Percentiles rank a stretch among this genome's conserved stretches.
Conservation (phyloP, 2,329 filamentous ascomycete species). For the Pseudofabraea citricarpa region DNA sequence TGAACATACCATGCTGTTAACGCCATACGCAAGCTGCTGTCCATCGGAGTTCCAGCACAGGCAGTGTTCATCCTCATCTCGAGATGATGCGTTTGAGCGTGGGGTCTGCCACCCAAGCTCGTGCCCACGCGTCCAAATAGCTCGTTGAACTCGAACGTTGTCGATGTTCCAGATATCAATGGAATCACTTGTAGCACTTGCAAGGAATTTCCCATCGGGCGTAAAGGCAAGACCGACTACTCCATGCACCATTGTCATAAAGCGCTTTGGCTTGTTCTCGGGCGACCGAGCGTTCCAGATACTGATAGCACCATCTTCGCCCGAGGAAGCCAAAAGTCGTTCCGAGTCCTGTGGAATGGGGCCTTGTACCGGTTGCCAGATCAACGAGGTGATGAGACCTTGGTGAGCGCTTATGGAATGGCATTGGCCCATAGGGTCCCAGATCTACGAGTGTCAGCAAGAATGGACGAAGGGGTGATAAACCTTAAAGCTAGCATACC, state of each 20-base stretch:
- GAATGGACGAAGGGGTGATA: conserved; percentile 1
- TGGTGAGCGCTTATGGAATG: conserved; percentile 55
- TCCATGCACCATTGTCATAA: conserved; percentile 54
- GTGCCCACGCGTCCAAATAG: conserved; percentile 51
- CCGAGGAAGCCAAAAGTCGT: conserved; percentile 51
- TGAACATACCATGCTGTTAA: conserved; percentile 54
- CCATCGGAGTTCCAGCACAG: conserved; percentile 59
- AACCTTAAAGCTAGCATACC: conserved; percentile 36
- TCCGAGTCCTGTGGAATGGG: conserved; percentile 38
- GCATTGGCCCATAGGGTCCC: conserved; percentile 41
- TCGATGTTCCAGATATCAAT: conserved; percentile 63
- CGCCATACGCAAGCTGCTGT: conserved; percentile 58
- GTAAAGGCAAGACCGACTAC: conserved; percentile 58
- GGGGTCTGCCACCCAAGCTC: conserved; percentile 57
- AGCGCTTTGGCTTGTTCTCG: conserved; percentile 52
- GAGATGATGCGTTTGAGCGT: conserved; percentile 41
- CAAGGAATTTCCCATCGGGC: conserved; percentile 58
- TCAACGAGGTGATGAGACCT: conserved; percentile 51
- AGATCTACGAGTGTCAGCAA: conserved; percentile 37
- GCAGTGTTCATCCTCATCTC: conserved; percentile 57
- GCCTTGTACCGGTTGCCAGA: conserved; percentile 53
- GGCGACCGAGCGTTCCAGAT: conserved; percentile 56
- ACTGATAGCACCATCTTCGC: conserved; percentile 57
- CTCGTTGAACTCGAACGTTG: conserved; percentile 51
- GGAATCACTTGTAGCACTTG: conserved; percentile 52